Base-by-base conservation (phyloP, 192 early-diverging fungal species). In the Backusella macrospora region DNA sequence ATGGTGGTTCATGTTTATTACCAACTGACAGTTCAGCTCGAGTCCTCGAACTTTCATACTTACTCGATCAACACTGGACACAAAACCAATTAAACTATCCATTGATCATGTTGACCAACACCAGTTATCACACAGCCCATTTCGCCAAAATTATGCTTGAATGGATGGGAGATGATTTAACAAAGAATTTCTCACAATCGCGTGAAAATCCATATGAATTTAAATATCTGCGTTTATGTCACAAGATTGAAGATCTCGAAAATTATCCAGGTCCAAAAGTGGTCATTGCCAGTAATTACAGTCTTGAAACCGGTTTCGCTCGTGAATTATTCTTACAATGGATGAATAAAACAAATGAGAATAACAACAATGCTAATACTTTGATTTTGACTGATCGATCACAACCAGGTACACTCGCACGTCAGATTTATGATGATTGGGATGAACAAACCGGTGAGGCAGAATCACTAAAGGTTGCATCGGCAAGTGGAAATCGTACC, bases 101-200 rank as follows among this genome's bases (percentile, higher is more conserved):
- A 34, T 82, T 96, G 34, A 91, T 93, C 48, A 87, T 97, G 46
- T 84, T 99, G 40, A 87, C 91, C 14, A 85, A 94, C 68, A 91
- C 90, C 63, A 88, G 87, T 64, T 88, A 90, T 69, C 87, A 90
- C 14, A 91, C 90, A n/a, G 85, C 92, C 8, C 89, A 92, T 73
- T 91, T 90, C 80, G 96, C 98, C 0, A 93, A 93, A 68, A 90
- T 92, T 18, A 96, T 96, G 89, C 82, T 93, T 48, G 96, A 97
- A 80, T 99, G 98, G 98, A 98, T 98, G 96, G 90, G 94, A 9
- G 88, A 92, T 62, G 88, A 85, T 37, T 84, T 99, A 18, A 89
- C 89, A 26, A 80, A 88, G 38, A 82, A 90, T 14, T 92, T 98
- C 52, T 83, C 90, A 4, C 84, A 87, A 40, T 84, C 86, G 42